phyloP scores from a whole-genome alignment of 1,284 basidiomycete genomes.

The Stygiomarasmius scandens region DNA sequence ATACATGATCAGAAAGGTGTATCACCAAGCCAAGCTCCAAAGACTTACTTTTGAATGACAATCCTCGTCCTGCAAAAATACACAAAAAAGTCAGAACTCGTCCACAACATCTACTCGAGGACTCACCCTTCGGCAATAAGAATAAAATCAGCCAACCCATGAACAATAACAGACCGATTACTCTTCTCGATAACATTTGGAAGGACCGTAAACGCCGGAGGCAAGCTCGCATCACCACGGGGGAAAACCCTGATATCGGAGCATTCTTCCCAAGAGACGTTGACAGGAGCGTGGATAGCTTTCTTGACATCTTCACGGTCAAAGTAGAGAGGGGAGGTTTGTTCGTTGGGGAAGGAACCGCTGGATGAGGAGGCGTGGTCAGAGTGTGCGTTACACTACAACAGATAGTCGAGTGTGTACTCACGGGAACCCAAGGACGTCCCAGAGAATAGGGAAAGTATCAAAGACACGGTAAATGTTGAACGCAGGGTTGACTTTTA shows the following conservation, averaged over 20 bases:
- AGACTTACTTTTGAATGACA: conserved; percentile 66
- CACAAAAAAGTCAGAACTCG: background rate
- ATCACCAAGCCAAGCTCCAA: background rate
- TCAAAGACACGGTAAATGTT: conserved; percentile 78
- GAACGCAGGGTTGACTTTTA: conserved; percentile 73
- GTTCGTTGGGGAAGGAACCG: conserved; percentile 58
- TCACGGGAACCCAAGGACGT: conserved; percentile 77
- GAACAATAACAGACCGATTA: conserved; percentile 66
- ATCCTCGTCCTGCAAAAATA: conserved; percentile 51
- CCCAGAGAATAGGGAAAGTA: conserved; percentile 63
- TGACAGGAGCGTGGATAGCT: conserved; percentile 70
- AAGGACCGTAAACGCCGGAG: conserved; percentile 64
- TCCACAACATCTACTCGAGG: too few species aligned
- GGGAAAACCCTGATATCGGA: conserved; percentile 63
- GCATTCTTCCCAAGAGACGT: conserved; percentile 68
- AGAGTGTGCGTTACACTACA: too few species aligned
- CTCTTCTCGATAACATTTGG: conserved; percentile 79
- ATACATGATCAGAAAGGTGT: too few species aligned
- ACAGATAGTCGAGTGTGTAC: too few species aligned
- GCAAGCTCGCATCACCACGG: conserved; percentile 58
- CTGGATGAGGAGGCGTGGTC: conserved; percentile 35
- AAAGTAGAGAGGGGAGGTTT: conserved; percentile 63
- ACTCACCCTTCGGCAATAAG: conserved; percentile 72
- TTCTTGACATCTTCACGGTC: conserved; percentile 69
- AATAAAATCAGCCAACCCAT: conserved; percentile 73